Percentiles rank a stretch among this genome's conserved stretches.
These are phyloP conservation scores for Ophidiomyces ophidiicola DNA, from an alignment of 2,329 filamentous ascomycete genomes.

Conservation along the genomic window DNA sequence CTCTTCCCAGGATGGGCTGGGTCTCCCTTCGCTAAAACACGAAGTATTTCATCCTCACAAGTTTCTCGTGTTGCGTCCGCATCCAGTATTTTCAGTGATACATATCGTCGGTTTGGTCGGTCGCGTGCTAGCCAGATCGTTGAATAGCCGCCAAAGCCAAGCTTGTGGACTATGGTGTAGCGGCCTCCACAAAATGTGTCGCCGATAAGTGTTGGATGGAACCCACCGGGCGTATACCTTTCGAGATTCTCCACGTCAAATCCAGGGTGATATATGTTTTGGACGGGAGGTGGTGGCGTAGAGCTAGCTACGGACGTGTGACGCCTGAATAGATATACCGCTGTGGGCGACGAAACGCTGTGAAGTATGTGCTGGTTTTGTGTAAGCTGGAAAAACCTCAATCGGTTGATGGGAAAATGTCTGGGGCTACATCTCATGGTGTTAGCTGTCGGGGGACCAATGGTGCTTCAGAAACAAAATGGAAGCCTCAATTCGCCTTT, in stretches of 20 bases:
- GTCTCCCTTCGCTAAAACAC: constrained; percentile 8
- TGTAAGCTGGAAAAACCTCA: too few relatives aligned
- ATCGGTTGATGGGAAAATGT: too few relatives aligned
- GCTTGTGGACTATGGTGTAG: constrained; percentile 16
- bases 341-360: too few relatives aligned
- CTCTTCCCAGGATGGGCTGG: not conserved
- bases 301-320: too few relatives aligned
- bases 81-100: constrained; percentile 18
- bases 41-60: constrained; percentile 13
- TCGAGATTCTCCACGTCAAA: constrained; percentile 18
- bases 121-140: constrained; percentile 14
- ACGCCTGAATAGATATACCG: too few relatives aligned
- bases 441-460: too few relatives aligned
- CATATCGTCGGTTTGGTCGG: constrained; percentile 14
- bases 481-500: too few relatives aligned
- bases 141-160: constrained; percentile 12
- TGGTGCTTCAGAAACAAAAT: too few relatives aligned
- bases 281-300: constrained; percentile 3
- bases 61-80: constrained; percentile 9
- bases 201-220: constrained; percentile 24
- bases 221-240: constrained; percentile 23
- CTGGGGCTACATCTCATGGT: too few relatives aligned
- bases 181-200: constrained; percentile 13
- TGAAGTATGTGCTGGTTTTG: too few relatives aligned
- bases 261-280: constrained; percentile 12